These are phyloP conservation scores for Phytopythium kandeliae DNA, from an alignment of 352 stramenopile species.

Conservation along the genomic window DNA sequence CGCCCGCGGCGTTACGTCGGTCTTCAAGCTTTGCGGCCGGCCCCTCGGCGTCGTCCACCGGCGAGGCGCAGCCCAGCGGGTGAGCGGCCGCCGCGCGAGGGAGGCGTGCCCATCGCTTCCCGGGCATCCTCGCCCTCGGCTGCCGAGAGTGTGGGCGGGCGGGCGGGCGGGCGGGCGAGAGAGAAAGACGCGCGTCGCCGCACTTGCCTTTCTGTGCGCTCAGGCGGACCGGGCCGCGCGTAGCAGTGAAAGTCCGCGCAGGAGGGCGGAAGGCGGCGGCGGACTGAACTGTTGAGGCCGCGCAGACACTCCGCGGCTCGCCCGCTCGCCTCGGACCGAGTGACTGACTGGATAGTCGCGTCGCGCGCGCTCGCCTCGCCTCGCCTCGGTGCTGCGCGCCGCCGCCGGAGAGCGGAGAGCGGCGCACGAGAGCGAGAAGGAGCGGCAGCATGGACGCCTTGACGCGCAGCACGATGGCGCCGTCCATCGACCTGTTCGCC, in stretches of 20 bases:
- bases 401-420: background rate
- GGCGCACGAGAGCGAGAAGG: too few species aligned
- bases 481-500: constrained; percentile 19
- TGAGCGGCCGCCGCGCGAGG: background rate
- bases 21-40: too few species aligned
- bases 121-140: background rate
- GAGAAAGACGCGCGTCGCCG: background rate
- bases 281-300: background rate
- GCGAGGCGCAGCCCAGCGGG: too few species aligned
- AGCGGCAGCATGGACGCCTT: background rate
- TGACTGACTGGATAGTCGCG: too few species aligned
- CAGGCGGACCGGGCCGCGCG: background rate
- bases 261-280: background rate
- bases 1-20: too few species aligned
- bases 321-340: background rate
- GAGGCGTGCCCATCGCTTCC: constrained; percentile 1
- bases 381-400: background rate
- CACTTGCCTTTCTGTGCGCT: background rate
- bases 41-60: too few species aligned
- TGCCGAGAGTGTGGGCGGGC: too few species aligned
- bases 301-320: background rate
- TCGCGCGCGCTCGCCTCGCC: too few species aligned
- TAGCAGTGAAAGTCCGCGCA: too few species aligned
- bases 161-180: background rate
- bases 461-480: constrained; percentile 1